These are phyloP conservation scores for Ustilago xerochloae DNA, from an alignment of 1,284 basidiomycete genomes.

Conservation along the genomic window DNA sequence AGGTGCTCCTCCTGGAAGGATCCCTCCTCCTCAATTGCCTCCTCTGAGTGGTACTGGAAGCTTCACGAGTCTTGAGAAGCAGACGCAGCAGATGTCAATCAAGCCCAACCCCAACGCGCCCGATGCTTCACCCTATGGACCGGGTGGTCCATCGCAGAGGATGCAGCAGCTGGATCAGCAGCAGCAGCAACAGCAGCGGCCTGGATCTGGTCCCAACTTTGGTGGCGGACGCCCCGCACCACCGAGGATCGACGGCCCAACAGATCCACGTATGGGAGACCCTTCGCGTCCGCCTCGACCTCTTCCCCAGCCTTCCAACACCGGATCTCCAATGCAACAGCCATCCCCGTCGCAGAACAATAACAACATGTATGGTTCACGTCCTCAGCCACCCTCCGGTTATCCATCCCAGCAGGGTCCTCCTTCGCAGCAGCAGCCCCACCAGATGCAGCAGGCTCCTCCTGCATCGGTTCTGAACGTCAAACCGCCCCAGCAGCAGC, in stretches of 20 bases:
- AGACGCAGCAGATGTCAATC: conserved; percentile 57
- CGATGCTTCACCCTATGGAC: conserved; percentile 9
- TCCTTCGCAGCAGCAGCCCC: conserved; percentile 11
- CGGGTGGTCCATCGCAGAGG: conserved; percentile 17
- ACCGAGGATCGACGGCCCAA: conserved; percentile 19
- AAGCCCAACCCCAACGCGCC: conserved; percentile 7
- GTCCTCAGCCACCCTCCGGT: conserved; percentile 24
- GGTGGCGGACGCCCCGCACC: conserved; percentile 33
- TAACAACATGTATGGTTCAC: conserved; percentile 31
- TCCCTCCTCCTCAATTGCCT: conserved; percentile 33
- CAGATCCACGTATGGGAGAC: conserved; percentile 24
- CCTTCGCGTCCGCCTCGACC: conserved; percentile 51
- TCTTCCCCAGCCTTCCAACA: conserved; percentile 36
- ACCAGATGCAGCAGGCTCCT: conserved; percentile 13
- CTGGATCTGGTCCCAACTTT: conserved; percentile 30
- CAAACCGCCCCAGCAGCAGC: conserved; percentile 13
- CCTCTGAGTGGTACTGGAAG: conserved; percentile 17
- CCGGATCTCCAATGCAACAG: conserved; percentile 20
- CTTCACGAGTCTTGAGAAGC: conserved; percentile 51
- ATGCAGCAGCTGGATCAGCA: conserved; percentile 32
- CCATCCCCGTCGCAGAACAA: conserved; percentile 3
- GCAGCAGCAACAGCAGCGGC: conserved; percentile 33
- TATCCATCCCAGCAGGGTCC: conserved; percentile 21
- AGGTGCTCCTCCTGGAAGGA: conserved; percentile 27
- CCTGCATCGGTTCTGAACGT: conserved; percentile 1